Evolutionary conservation across 257 asterid genomes (phyloP).

Genomic region (Avicennia marina): DNA sequence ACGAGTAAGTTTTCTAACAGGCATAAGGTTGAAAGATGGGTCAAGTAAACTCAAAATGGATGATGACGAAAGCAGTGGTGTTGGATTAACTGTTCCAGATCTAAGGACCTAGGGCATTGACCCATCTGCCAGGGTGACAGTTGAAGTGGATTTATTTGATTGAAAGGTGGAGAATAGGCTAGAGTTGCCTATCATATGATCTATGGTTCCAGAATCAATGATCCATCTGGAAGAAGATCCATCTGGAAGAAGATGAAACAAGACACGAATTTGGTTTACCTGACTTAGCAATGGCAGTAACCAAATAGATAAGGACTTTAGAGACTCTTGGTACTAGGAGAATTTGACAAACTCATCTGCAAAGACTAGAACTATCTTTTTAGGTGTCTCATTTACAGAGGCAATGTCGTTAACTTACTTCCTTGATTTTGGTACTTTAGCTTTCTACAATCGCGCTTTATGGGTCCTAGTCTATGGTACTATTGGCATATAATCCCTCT

Average conservation of each 20-base stretch:
- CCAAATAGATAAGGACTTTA: neutral
- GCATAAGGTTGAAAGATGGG: neutral
- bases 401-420: too few species aligned
- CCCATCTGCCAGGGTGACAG: neutral
- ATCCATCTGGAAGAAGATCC: neutral
- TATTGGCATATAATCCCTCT: too few species aligned
- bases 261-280: constrained; percentile 3
- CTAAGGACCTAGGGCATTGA: neutral
- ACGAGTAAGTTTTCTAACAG: neutral
- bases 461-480: too few species aligned
- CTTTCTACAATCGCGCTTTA: too few species aligned
- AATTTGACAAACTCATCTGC: neutral
- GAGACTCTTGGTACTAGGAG: neutral
- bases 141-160: neutral
- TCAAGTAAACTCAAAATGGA: neutral
- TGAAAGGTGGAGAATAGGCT: neutral
- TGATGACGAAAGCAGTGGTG: neutral
- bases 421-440: too few species aligned
- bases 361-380: too few species aligned
- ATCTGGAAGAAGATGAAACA: neutral
- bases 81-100: neutral
- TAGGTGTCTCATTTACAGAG: too few species aligned
- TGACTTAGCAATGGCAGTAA: neutral
- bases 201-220: constrained; percentile 10
- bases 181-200: constrained; percentile 7